These are phyloP conservation scores for Imleria badia DNA, from an alignment of 768 basidiomycete species.

Conservation along the genomic window DNA sequence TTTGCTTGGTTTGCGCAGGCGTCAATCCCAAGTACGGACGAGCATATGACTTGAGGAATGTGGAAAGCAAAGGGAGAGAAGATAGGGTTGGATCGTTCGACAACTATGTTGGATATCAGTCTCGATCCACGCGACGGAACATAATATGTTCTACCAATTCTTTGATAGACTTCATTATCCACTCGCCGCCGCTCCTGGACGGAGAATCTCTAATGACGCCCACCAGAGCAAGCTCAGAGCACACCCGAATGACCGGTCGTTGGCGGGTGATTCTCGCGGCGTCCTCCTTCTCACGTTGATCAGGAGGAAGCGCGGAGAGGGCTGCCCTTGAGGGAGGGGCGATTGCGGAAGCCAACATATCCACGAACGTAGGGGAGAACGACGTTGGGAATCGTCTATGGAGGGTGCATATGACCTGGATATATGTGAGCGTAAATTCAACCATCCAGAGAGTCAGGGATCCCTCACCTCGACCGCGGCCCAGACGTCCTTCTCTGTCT, in stretches of 20 bases:
- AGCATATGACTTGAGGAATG: conserved; percentile 92
- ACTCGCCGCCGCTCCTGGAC: conserved; percentile 74
- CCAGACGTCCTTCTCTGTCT: conserved; percentile 91
- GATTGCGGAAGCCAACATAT: conserved; percentile 56
- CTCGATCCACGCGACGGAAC: conserved; percentile 10
- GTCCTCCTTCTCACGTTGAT: conserved; percentile 94
- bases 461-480: conserved; percentile 82
- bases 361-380: conserved; percentile 73
- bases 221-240: conserved; percentile 87
- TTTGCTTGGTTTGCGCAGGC: conserved; percentile 58
- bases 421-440: neutral
- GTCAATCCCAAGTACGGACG: conserved; percentile 83
- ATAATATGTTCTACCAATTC: conserved; percentile 63
- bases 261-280: conserved; percentile 73
- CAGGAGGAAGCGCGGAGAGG: conserved; percentile 57
- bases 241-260: conserved; percentile 81
- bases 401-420: conserved; percentile 81
- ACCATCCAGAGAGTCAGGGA: neutral
- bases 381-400: conserved; percentile 82
- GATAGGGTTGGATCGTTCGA: conserved; percentile 84
- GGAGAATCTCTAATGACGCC: conserved; percentile 77
- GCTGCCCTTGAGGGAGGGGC: conserved; percentile 57
- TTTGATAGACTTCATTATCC: conserved; percentile 84
- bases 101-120: conserved; percentile 48
- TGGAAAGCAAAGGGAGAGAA: conserved; percentile 86